Conservation (phyloP, 2,329 filamentous ascomycete genomes). For the Exutisphaerella laricina region DNA sequence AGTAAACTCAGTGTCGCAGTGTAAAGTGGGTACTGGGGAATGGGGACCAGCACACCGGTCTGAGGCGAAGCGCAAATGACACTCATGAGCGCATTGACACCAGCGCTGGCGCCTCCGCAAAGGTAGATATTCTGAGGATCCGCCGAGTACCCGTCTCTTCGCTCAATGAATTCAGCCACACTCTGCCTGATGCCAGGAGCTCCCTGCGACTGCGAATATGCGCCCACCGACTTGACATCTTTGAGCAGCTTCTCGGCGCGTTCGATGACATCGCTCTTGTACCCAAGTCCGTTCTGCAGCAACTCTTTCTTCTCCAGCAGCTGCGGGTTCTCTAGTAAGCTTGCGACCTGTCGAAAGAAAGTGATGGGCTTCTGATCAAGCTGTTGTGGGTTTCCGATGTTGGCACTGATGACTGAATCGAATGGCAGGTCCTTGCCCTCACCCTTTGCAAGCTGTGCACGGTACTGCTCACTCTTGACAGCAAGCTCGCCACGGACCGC, state of each 20-base stretch:
- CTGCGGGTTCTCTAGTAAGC: constrained; percentile 81
- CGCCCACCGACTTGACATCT: constrained; percentile 84
- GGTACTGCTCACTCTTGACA: constrained; percentile 86
- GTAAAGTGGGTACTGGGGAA: constrained; percentile 97
- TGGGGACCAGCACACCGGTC: constrained; percentile 84
- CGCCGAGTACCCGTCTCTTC: constrained; percentile 79
- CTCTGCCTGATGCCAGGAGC: constrained; percentile 80
- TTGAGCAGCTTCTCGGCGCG: constrained; percentile 75
- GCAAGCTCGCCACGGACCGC: constrained; percentile 95
- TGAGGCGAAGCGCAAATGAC: constrained; percentile 73
- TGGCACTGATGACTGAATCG: constrained; percentile 86
- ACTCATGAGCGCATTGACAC: constrained; percentile 88
- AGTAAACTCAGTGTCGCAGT: constrained; percentile 85
- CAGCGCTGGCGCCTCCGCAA: constrained; percentile 84
- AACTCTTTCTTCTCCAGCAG: constrained; percentile 78
- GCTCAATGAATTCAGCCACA: constrained; percentile 86
- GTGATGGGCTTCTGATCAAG: constrained; percentile 98
- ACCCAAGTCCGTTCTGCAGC: constrained; percentile 69
- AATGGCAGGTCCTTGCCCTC: constrained; percentile 70
- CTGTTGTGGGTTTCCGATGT: constrained; percentile 98
- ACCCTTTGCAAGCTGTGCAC: constrained; percentile 58
- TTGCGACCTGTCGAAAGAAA: constrained; percentile 96
- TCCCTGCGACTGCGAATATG: constrained; percentile 92
- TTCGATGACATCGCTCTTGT: constrained; percentile 83
- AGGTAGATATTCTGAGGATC: constrained; percentile 80